Evolutionary conservation across 1,284 basidiomycete genomes (phyloP).

Genomic region (Malassezia cuniculi): DNA sequence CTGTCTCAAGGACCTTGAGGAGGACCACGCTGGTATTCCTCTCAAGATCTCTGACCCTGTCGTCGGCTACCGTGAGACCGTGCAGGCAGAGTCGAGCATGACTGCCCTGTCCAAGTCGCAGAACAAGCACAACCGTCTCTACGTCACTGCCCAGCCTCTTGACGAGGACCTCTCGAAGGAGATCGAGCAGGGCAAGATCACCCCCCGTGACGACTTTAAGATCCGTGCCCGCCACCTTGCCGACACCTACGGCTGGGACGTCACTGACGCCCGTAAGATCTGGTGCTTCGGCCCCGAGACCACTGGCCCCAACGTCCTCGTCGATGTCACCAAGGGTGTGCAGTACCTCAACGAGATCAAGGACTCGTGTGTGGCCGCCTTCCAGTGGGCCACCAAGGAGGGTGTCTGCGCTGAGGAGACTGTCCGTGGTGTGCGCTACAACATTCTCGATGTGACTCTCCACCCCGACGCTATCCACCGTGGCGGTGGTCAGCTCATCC

Average conservation of each 20-base stretch:
- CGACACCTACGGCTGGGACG: conserved; percentile 96
- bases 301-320: conserved; percentile 88
- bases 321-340: conserved; percentile 98
- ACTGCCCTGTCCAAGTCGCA: conserved; percentile 97
- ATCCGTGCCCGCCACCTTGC: conserved; percentile 84
- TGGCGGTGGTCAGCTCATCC: conserved; percentile 97
- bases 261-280: conserved; percentile 97
- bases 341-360: conserved; percentile 72
- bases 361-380: conserved; percentile 96
- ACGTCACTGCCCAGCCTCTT: conserved; percentile 78
- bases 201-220: conserved; percentile 94
- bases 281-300: conserved; percentile 99
- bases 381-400: conserved; percentile 85
- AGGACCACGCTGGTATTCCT: conserved; percentile 97
- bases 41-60: conserved; percentile 98
- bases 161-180: conserved; percentile 87
- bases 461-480: conserved; percentile 99
- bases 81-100: conserved; percentile 88
- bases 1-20: conserved; percentile 98
- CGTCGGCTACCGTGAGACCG: conserved; percentile 95
- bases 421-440: conserved; percentile 95
- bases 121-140: conserved; percentile 99
- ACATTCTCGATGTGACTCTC: conserved; percentile 89
- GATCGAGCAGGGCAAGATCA: conserved; percentile 78
- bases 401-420: conserved; percentile 93